A percentile compares a stretch with the other conserved stretches of the same genome.
phyloP scores from a whole-genome alignment of 2,329 filamentous ascomycete species.

The Sporothrix humicola region DNA sequence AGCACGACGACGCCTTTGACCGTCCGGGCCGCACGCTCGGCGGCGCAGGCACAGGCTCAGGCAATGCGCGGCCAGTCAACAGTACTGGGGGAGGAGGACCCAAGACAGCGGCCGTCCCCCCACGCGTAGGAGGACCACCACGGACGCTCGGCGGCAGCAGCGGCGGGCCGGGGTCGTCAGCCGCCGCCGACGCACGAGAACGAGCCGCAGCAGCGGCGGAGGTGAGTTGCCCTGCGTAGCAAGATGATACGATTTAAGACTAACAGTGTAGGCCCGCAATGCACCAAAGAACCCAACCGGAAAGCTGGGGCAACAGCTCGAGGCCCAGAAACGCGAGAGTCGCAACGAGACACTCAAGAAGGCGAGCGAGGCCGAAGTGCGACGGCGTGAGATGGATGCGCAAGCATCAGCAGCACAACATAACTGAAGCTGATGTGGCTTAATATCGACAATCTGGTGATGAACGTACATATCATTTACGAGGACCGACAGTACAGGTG shows the following conservation, averaged over 20 bases:
- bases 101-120: slow-evolving; percentile 58
- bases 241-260: too few species aligned
- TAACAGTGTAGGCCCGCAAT: slow-evolving; percentile 39
- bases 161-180: slow-evolving; percentile 54
- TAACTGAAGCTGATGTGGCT: slow-evolving; percentile 48
- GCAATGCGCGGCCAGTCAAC: slow-evolving; percentile 39
- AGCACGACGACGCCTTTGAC: slow-evolving; percentile 66
- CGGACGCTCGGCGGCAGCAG: slow-evolving; percentile 66
- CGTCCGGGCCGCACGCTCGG: slow-evolving; percentile 75
- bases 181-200: slow-evolving; percentile 64
- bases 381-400: slow-evolving; percentile 70
- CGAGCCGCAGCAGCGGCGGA: slow-evolving; percentile 84
- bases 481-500: neutral
- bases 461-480: neutral
- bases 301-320: slow-evolving; percentile 72
- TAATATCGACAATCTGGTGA: too few species aligned
- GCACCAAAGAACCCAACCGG: slow-evolving; percentile 61
- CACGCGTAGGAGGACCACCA: slow-evolving; percentile 58
- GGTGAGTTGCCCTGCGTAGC: slow-evolving; percentile 57
- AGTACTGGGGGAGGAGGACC: slow-evolving; percentile 45
- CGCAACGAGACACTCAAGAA: slow-evolving; percentile 70
- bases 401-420: slow-evolving; percentile 62
- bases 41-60: slow-evolving; percentile 58
- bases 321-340: slow-evolving; percentile 78
- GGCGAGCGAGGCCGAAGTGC: slow-evolving; percentile 68